These are phyloP conservation scores for Fraxinus velutina DNA, from an alignment of 305 asterid genomes.

Conservation along the genomic window DNA sequence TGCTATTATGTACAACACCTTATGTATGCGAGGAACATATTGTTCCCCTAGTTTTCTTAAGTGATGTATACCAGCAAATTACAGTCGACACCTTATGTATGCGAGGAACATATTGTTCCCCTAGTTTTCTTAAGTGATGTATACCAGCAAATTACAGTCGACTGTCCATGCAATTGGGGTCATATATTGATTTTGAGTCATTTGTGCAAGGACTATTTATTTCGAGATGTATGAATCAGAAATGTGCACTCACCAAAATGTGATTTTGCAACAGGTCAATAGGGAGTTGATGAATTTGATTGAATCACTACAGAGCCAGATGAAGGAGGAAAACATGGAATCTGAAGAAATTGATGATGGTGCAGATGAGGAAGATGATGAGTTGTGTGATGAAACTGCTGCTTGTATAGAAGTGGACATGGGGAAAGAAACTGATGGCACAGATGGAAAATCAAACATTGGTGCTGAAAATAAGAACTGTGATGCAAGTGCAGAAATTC, in stretches of 20 bases:
- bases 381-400: constrained; percentile 25
- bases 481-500: constrained; percentile 33
- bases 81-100: neutral
- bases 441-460: constrained; percentile 17
- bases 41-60: neutral
- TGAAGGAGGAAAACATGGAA: constrained; percentile 47
- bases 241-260: neutral
- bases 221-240: constrained; percentile 1
- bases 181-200: neutral
- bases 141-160: neutral
- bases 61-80: neutral
- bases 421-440: constrained; percentile 28
- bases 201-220: neutral
- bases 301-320: constrained; percentile 58
- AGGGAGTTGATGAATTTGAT: constrained; percentile 75
- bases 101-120: neutral
- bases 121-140: neutral
- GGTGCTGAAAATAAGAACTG: constrained; percentile 31
- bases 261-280: constrained; percentile 58
- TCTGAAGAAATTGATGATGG: constrained; percentile 31
- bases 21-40: neutral
- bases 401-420: constrained; percentile 19
- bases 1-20: neutral
- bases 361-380: constrained; percentile 26
- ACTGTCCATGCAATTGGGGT: neutral